A percentile compares a stretch with the other conserved stretches of the same genome.
phyloP scores from a whole-genome alignment of 1,284 basidiomycete species.

The Caloboletus inedulis region DNA sequence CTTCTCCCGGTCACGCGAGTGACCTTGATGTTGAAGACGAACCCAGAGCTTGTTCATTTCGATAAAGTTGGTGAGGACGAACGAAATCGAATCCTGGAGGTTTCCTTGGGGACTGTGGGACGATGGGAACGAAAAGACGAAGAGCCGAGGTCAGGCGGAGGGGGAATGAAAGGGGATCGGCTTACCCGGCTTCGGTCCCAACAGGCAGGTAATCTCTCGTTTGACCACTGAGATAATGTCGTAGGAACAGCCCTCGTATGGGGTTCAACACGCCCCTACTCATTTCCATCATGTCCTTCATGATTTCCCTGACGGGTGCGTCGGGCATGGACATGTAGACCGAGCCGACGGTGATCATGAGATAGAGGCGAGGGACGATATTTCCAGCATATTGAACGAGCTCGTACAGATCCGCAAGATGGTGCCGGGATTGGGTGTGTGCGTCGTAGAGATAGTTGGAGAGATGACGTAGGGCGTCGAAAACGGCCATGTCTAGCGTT shows the following conservation, averaged over 20 bases:
- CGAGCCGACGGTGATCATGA: slow-evolving; percentile 97
- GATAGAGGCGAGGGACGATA: slow-evolving; percentile 90
- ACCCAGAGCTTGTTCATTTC: slow-evolving; percentile 99
- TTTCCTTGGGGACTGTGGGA: slow-evolving; percentile 72
- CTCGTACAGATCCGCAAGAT: slow-evolving; percentile 95
- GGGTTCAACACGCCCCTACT: slow-evolving; percentile 92
- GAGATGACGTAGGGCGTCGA: slow-evolving; percentile 89
- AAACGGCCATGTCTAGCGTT: slow-evolving; percentile 87
- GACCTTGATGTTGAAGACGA: slow-evolving; percentile 91
- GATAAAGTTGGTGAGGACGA: slow-evolving; percentile 95
- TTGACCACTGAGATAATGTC: slow-evolving; percentile 94
- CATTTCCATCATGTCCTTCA: slow-evolving; percentile 99
- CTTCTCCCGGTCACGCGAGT: slow-evolving; percentile 92
- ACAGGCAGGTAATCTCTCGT: slow-evolving; percentile 91
- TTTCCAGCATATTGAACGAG: slow-evolving; percentile 95
- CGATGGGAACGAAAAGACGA: no score
- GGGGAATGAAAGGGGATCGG: slow-evolving; percentile 9
- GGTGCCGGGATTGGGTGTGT: slow-evolving; percentile 83
- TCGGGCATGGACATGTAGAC: slow-evolving; percentile 97
- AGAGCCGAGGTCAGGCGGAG: no score
- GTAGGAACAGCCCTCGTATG: slow-evolving; percentile 86
- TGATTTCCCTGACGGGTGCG: slow-evolving; percentile 94
- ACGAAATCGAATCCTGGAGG: slow-evolving; percentile 88
- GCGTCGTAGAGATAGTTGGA: slow-evolving; percentile 95
- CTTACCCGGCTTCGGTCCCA: slow-evolving; percentile 79